Conservation (phyloP, 23 red algal genomes). For the Gracilaria domingensis region DNA sequence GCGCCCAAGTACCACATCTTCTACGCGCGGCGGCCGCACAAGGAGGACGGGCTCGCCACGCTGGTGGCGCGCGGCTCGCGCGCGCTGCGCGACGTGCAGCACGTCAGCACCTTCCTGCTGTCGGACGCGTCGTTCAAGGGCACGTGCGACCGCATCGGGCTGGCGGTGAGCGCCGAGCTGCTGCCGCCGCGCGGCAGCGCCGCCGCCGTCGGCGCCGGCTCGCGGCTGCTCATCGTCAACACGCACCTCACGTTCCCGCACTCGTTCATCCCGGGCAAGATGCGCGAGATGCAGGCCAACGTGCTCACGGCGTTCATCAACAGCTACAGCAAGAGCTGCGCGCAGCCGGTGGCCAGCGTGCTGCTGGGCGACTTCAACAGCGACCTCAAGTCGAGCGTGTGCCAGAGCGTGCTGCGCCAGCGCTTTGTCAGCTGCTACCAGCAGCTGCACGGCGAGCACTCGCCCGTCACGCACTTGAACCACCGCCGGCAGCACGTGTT, state of each 20-base stretch:
- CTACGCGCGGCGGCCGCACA: conserved; percentile 46
- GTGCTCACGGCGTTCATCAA: conserved; percentile 27
- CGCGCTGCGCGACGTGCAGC: neutral
- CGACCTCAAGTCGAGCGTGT: conserved; percentile 32
- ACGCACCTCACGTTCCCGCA: conserved; percentile 70
- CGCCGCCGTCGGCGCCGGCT: neutral
- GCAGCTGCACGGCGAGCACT: neutral
- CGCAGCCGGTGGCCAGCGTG: neutral
- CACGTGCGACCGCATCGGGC: conserved; percentile 5
- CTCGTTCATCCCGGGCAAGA: conserved; percentile 3
- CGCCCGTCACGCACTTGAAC: conserved; percentile 44
- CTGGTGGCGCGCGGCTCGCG: neutral
- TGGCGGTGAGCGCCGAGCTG: neutral
- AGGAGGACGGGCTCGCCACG: conserved; percentile 49
- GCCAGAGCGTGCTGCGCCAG: neutral
- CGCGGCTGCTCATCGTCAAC: conserved; percentile 34
- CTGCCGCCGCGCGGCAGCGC: neutral
- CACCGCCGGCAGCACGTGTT: conserved; percentile 49
- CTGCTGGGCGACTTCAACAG: conserved; percentile 58
- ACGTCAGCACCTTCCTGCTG: conserved; percentile 14
- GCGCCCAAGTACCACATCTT: conserved; percentile 45
- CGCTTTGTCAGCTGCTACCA: conserved; percentile 36
- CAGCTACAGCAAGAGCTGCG: neutral
- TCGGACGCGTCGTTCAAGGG: neutral
- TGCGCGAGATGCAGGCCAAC: conserved; percentile 35